phyloP scores from a whole-genome alignment of 2,329 filamentous ascomycete species.

The Fusarium sp. region DNA sequence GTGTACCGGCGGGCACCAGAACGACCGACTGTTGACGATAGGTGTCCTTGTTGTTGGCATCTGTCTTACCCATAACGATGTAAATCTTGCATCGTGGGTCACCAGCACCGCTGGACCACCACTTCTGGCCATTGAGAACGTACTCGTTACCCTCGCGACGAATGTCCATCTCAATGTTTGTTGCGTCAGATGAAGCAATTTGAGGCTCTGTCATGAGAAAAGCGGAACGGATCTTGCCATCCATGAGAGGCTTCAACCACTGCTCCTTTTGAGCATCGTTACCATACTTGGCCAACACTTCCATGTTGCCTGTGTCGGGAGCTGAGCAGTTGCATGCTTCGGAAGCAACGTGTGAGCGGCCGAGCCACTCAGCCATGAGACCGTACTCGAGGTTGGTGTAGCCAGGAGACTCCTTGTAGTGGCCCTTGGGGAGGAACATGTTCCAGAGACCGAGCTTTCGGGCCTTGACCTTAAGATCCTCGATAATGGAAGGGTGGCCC shows the following conservation, averaged over 20 bases:
- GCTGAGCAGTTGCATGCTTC: constrained; percentile 91
- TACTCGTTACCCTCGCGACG: constrained; percentile 85
- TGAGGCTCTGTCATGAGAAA: constrained; percentile 96
- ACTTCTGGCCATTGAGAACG: constrained; percentile 95
- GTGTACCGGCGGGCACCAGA: constrained; percentile 80
- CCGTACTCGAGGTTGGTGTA: constrained; percentile 97
- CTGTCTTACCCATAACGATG: constrained; percentile 95
- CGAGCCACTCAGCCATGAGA: constrained; percentile 95
- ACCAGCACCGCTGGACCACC: constrained; percentile 97
- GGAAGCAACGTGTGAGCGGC: constrained; percentile 82
- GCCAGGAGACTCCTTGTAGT: constrained; percentile 94
- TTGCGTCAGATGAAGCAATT: constrained; percentile 88
- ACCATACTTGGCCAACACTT: constrained; percentile 91
- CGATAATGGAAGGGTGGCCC: constrained; percentile 79
- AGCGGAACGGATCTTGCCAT: constrained; percentile 85
- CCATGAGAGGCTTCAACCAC: constrained; percentile 83
- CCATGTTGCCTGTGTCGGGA: constrained; percentile 95
- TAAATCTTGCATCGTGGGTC: constrained; percentile 93
- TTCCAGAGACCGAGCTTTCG: constrained; percentile 91
- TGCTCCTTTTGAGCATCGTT: constrained; percentile 83
- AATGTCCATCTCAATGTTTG: constrained; percentile 88
- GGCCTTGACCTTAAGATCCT: constrained; percentile 88
- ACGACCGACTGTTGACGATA: constrained; percentile 96
- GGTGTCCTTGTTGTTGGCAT: constrained; percentile 74
- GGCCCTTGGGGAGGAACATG: constrained; percentile 93